phyloP scores from a whole-genome alignment of 306 rosid species.

The Acmispon strigosus region DNA sequence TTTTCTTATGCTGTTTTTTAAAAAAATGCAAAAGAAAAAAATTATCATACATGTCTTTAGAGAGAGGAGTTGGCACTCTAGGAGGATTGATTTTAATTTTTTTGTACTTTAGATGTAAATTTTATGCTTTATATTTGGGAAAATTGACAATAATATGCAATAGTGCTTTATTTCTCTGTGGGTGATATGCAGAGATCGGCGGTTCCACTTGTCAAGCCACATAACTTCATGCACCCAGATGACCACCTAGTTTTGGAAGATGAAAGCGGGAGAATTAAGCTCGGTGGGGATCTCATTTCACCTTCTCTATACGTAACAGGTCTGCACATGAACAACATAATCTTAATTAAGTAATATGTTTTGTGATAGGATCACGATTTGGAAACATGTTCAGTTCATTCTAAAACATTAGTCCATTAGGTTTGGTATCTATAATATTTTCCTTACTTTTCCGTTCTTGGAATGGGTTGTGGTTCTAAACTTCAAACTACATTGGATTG shows the following conservation, averaged over 20 bases:
- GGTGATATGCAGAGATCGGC: conserved; percentile 50
- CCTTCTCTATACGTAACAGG: conserved; percentile 89
- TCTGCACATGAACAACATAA: conserved; percentile 18
- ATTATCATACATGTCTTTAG: no score
- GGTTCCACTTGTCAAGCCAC: conserved; percentile 61
- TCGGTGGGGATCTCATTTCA: conserved; percentile 49
- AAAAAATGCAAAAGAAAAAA: no score
- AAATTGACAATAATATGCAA: conserved; percentile 3
- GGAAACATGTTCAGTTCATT: neutral
- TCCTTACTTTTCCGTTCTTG: neutral
- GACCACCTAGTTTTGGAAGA: conserved; percentile 85
- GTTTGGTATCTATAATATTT: conserved; percentile 3
- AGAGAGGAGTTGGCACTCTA: no score
- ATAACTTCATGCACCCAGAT: conserved; percentile 68
- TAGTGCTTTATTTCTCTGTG: conserved; percentile 11
- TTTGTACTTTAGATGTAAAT: neutral
- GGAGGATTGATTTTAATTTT: no score
- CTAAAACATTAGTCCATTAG: neutral
- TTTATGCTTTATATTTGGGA: neutral
- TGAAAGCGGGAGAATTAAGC: conserved; percentile 93
- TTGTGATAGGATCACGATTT: conserved; percentile 2
- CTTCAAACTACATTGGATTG: neutral
- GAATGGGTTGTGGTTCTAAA: neutral
- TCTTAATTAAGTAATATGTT: neutral
- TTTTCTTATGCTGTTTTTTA: no score